Conservation (phyloP, 805 yeast genomes). For the Wickerhamomyces bovis region DNA sequence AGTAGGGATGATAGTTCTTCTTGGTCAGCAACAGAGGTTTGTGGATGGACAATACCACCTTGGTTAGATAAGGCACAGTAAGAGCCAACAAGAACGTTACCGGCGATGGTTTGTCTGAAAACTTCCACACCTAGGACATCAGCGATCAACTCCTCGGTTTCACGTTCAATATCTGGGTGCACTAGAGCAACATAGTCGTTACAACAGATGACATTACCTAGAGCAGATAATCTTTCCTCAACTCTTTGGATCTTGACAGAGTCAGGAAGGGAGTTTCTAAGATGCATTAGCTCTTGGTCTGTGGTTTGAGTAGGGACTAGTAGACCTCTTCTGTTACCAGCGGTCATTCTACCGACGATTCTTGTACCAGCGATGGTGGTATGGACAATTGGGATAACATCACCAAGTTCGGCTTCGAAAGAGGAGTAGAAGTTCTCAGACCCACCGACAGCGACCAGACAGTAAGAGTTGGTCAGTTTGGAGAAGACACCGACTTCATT, state of each 20-base stretch:
- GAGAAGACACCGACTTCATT: conserved; percentile 93
- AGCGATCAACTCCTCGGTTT: conserved; percentile 96
- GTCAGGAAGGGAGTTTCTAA: conserved; percentile 95
- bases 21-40: conserved; percentile 94
- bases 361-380: conserved; percentile 98
- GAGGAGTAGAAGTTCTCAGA: conserved; percentile 86
- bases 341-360: conserved; percentile 96
- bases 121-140: conserved; percentile 98
- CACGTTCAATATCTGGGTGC: conserved; percentile 98
- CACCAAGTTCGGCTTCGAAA: conserved; percentile 96
- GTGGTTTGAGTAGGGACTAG: conserved; percentile 97
- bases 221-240: conserved; percentile 93
- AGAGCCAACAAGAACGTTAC: conserved; percentile 94
- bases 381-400: conserved; percentile 91
- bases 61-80: conserved; percentile 93
- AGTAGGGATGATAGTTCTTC: conserved; percentile 93
- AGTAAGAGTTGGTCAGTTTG: conserved; percentile 92
- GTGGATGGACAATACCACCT: conserved; percentile 98
- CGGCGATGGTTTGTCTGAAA: conserved; percentile 97
- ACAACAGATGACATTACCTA: conserved; percentile 97
- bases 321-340: conserved; percentile 96
- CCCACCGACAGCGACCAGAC: conserved; percentile 95
- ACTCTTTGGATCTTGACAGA: conserved; percentile 93
- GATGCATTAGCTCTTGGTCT: conserved; percentile 96
- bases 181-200: conserved; percentile 98